Evolutionary conservation across 2,329 filamentous ascomycete species (phyloP).

Genomic region (Pestalotiopsis sp.): DNA sequence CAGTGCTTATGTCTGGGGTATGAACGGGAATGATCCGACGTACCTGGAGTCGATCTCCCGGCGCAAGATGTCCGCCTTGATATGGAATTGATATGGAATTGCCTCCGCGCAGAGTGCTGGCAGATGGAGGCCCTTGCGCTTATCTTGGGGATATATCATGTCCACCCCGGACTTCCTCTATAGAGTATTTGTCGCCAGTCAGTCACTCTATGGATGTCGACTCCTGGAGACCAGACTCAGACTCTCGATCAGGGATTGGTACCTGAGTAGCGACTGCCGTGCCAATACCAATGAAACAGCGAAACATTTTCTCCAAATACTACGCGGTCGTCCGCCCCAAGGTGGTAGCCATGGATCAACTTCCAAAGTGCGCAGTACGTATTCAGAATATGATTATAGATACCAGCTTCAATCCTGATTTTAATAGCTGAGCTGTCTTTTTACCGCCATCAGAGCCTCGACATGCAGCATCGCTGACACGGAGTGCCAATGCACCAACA

Average conservation of each 20-base stretch:
- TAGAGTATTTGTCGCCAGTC: neutral
- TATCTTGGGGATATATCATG: neutral
- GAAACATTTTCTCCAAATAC: neutral
- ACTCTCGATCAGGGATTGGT: neutral
- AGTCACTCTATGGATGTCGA: neutral
- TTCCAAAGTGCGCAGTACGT: conserved; percentile 12
- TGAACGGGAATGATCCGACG: neutral
- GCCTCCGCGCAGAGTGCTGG: neutral
- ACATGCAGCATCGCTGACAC: conserved; percentile 14
- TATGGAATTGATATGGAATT: neutral
- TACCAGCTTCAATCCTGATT: neutral
- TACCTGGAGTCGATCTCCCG: neutral
- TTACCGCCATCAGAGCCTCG: conserved; percentile 11
- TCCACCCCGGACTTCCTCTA: neutral
- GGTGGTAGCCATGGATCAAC: neutral
- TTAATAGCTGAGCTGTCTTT: conserved; percentile 14
- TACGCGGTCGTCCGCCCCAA: neutral
- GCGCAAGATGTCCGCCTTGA: neutral
- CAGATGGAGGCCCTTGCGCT: neutral
- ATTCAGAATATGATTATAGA: neutral
- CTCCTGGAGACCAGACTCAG: neutral
- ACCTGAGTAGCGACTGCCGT: neutral
- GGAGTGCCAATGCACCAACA: conserved; percentile 16
- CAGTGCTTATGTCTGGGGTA: neutral
- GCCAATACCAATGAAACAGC: neutral